These are phyloP conservation scores for Neurospora intermedia DNA, from an alignment of 495 filamentous ascomycete genomes.

Conservation along the genomic window DNA sequence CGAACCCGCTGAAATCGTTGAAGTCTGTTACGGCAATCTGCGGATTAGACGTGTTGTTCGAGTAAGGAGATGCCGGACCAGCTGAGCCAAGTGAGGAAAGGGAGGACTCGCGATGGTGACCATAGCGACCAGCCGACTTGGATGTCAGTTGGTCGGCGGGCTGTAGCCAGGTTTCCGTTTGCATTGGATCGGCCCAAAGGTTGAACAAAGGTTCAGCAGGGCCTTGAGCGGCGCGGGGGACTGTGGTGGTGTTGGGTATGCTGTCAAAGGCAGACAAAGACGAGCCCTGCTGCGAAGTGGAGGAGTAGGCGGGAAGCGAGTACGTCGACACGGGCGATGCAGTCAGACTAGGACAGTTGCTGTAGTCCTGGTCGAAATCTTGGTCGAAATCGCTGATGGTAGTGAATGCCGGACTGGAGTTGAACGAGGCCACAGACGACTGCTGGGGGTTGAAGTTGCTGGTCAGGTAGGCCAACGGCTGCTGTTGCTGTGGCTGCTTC, in stretches of 20 bases:
- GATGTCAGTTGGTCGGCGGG: conserved; percentile 29
- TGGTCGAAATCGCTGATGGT: conserved; percentile 10
- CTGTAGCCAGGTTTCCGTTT: conserved; percentile 32
- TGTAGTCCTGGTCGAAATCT: conserved; percentile 14
- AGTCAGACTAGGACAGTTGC: conserved; percentile 14
- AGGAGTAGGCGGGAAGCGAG: conserved; percentile 20
- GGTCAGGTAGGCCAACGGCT: not conserved
- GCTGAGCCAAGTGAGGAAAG: conserved; percentile 46
- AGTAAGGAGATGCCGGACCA: conserved; percentile 44
- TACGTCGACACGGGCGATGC: conserved; percentile 24
- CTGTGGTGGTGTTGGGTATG: conserved; percentile 23
- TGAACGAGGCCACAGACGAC: not conserved
- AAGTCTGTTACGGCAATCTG: conserved; percentile 41
- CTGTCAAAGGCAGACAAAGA: conserved; percentile 34
- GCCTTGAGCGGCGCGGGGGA: conserved; percentile 12
- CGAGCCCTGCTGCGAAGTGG: conserved; percentile 10
- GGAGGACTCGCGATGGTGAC: conserved; percentile 46
- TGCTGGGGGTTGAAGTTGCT: not conserved
- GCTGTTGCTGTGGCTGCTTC: not conserved
- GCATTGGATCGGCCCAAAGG: conserved; percentile 26
- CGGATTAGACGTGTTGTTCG: conserved; percentile 39
- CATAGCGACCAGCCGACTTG: conserved; percentile 25
- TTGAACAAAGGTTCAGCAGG: conserved; percentile 7
- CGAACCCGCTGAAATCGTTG: conserved; percentile 24
- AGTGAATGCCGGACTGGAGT: not conserved